Base-by-base conservation (phyloP, 768 basidiomycete genomes). In the Mycena chlorophos region DNA sequence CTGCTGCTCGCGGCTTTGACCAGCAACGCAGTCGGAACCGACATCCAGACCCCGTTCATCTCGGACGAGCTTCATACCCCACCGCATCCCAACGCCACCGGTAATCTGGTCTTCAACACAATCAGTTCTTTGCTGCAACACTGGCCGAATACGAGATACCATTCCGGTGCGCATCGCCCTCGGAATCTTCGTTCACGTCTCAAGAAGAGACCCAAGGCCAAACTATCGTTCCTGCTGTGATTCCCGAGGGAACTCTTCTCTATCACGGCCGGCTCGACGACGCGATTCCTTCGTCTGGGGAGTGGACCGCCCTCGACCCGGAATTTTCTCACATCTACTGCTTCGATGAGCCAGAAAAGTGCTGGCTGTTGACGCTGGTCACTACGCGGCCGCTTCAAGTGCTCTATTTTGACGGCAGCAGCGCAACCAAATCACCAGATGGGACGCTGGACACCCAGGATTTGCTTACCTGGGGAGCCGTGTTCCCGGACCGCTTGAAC, bases 371-470 rank as follows among this genome's bases (percentile, higher is more conserved):
- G 13, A 66, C 69, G 17, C 45, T 69, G 5, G 63, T 63, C 14
- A 43, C 65, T 17, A 57, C 57, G 14, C 64, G 68, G 5, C 61
- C 71, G 0, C 64, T 77, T n/a, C 70, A 69, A 38, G 49, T 76
- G 1, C 17, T 75, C 4, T 76, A 76, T 51, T 76, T 77, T 43
- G 75, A 77, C 37, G 75, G 76, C 3, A 70, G 56, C 37, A 75
- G 76, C 30, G 74, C 72, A 2, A 65, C 55, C 0, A 74, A 73
- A 28, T 30, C 66, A 43, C 49, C 58, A 3, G 61, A 60, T 3
- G 75, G 75, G 3, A 51, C 70, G 6, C 23, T 76, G 65, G 71
- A 76, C 28, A 64, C 63, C 3, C 74, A 77, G 39, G 75, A 76
- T 42, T 59, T 75, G 6, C 17, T 78, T 1, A 52, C 51, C 25